Evolutionary conservation across 306 rosid species (phyloP).

Genomic region (Cucumis sativus): DNA sequence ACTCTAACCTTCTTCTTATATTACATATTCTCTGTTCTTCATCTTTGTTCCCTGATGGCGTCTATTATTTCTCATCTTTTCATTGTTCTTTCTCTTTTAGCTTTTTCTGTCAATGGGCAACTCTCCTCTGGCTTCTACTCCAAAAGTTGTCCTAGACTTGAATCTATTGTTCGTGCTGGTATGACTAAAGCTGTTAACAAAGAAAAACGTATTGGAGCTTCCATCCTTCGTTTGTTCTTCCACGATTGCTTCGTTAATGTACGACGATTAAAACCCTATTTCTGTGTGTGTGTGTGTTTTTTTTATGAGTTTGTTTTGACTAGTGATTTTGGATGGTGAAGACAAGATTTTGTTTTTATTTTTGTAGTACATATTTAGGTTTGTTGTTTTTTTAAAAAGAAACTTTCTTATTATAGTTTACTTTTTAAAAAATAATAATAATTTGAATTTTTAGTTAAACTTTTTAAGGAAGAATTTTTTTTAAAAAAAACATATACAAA

Average conservation of each 20-base stretch:
- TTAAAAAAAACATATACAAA: too few species aligned
- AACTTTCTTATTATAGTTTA: too few species aligned
- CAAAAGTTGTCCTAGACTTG: conserved; percentile 39
- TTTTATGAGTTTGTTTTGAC: too few species aligned
- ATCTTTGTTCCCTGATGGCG: conserved; percentile 12
- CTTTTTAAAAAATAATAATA: too few species aligned
- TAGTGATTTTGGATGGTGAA: too few species aligned
- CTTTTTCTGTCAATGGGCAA: conserved; percentile 34
- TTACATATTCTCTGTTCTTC: too few species aligned
- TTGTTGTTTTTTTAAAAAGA: too few species aligned
- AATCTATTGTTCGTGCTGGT: conserved; percentile 24
- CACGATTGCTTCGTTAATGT: conserved; percentile 84
- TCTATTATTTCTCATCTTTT: conserved; percentile 14
- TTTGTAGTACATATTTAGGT: too few species aligned
- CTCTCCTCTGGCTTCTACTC: conserved; percentile 46
- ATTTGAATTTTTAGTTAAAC: too few species aligned
- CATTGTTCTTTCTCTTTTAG: background rate
- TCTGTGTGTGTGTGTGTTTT: background rate
- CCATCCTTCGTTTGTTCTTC: conserved; percentile 76
- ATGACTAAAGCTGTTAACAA: conserved; percentile 27
- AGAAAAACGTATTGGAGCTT: conserved; percentile 57
- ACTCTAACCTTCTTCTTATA: background rate
- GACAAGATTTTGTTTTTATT: too few species aligned
- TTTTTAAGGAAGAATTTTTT: too few species aligned
- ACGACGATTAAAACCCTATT: background rate